Base-by-base conservation (phyloP, 306 rosid species). In the Vachellia pachyceras region DNA sequence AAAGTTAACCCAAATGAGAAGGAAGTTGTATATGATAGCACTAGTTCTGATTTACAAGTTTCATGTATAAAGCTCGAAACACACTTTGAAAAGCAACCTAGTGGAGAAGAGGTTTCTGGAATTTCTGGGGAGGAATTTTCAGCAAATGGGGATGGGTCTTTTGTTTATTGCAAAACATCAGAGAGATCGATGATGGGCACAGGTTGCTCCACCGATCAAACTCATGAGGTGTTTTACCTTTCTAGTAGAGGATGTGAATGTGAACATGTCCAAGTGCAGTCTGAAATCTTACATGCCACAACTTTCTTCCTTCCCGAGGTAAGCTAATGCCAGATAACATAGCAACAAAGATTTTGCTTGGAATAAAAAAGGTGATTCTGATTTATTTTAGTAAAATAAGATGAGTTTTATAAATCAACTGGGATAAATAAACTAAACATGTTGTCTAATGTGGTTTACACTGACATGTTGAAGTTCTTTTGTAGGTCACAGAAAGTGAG, bases 251-350 rank as follows among this genome's bases (percentile, higher is more conserved):
- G 58, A 82, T 44, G 80, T 78, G 90, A 50, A 82, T 49, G 80
- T 78, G 75, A 67, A 40, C 55, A 78, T 47, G 81, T 87, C 47
- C 84, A 25, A 72, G 88, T 88, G 73, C 87, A 45, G 64, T 60
- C 75, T n/a, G 61, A 39, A 68, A 69, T 83, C 55, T 72, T 83
- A 58, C 86, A 73, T 23, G 33, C 88, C 76, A 75, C 79, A 72
- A 70, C 84, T 58, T 84, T 79, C 82, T 83, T 82, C 72, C 78
- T 41, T 55, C 88, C 86, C 22, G 72, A 86, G 97, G 98, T 94
- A 68, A 72, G 67, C 50, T 61, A 66, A 29, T 42, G 41, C 25
- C 14, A 17, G n/a, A n/a, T n/a, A n/a, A n/a, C n/a, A n/a, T 15
- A 9, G 37, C 44, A 72, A 29, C 57, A 75, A 25, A 36, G 69